A percentile compares a stretch with the other conserved stretches of the same genome.
phyloP scores from a whole-genome alignment of 805 yeast genomes.

The Pichia ethanolica region DNA sequence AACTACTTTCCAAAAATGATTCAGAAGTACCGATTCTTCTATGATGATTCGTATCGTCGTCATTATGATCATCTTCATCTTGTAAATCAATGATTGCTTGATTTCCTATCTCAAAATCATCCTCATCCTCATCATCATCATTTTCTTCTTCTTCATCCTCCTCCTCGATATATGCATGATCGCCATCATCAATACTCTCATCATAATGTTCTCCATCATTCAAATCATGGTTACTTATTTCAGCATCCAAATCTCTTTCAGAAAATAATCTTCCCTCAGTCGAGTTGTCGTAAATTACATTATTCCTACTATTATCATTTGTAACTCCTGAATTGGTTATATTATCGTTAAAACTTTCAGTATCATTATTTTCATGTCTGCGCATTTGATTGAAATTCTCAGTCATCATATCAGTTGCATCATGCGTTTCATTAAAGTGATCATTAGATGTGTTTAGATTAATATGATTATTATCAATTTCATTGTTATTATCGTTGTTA shows the following conservation, averaged over 20 bases:
- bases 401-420: slow-evolving; percentile 15
- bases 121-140: slow-evolving; percentile 25
- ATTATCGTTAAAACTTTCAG: slow-evolving; percentile 6
- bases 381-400: slow-evolving; percentile 14
- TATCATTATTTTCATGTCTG: slow-evolving; percentile 10
- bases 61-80: slow-evolving; percentile 7
- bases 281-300: slow-evolving; percentile 9
- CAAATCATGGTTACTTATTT: slow-evolving; percentile 35
- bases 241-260: slow-evolving; percentile 39
- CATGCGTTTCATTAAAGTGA: background rate
- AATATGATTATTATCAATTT: background rate
- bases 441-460: background rate
- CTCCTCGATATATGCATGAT: background rate
- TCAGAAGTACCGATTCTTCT: background rate
- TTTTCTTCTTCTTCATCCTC: slow-evolving; percentile 10
- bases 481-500: background rate
- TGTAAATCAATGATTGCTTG: slow-evolving; percentile 7
- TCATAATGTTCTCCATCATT: slow-evolving; percentile 24
- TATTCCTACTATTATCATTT: slow-evolving; percentile 8
- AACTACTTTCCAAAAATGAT: slow-evolving; percentile 10
- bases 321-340: background rate
- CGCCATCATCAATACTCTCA: background rate
- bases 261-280: slow-evolving; percentile 1
- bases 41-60: background rate
- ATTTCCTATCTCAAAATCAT: slow-evolving; percentile 19